Conservation (phyloP, 768 basidiomycete genomes). For the Pluteus cervinus region DNA sequence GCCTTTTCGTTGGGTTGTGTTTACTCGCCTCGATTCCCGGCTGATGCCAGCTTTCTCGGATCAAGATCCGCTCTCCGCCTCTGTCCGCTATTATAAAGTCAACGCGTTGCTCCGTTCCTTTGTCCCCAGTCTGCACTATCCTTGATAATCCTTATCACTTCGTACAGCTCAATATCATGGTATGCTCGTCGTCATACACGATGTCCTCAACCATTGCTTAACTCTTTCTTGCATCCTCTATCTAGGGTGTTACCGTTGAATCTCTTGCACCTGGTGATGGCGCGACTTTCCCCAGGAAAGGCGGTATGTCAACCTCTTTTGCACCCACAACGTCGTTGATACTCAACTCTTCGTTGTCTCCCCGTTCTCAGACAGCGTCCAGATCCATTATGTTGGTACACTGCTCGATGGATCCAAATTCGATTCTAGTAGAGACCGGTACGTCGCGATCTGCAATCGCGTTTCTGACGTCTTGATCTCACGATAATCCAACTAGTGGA, state of each 20-base stretch:
- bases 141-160: slow-evolving; percentile 25
- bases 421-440: slow-evolving; percentile 79
- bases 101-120: slow-evolving; percentile 18
- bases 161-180: slow-evolving; percentile 12
- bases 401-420: slow-evolving; percentile 57
- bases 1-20: slow-evolving; percentile 6
- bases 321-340: slow-evolving; percentile 6
- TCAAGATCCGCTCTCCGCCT: slow-evolving; percentile 73
- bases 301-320: slow-evolving; percentile 45
- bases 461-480: slow-evolving; percentile 8
- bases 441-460: slow-evolving; percentile 14
- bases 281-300: slow-evolving; percentile 54
- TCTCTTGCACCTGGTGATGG: slow-evolving; percentile 56
- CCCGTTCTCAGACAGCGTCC: slow-evolving; percentile 49
- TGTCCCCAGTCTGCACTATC: slow-evolving; percentile 18
- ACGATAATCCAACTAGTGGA: slow-evolving; percentile 38
- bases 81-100: slow-evolving; percentile 39
- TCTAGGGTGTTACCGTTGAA: slow-evolving; percentile 68
- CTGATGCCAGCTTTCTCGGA: slow-evolving; percentile 46
- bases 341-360: slow-evolving; percentile 15
- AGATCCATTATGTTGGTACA: slow-evolving; percentile 77
- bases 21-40: too few species aligned
- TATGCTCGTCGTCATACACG: slow-evolving; percentile 27
- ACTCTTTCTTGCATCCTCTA: slow-evolving; percentile 6
- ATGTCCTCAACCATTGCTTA: slow-evolving; percentile 10